phyloP scores from a whole-genome alignment of 2,329 filamentous ascomycete genomes.

The Paraphoma sp. region DNA sequence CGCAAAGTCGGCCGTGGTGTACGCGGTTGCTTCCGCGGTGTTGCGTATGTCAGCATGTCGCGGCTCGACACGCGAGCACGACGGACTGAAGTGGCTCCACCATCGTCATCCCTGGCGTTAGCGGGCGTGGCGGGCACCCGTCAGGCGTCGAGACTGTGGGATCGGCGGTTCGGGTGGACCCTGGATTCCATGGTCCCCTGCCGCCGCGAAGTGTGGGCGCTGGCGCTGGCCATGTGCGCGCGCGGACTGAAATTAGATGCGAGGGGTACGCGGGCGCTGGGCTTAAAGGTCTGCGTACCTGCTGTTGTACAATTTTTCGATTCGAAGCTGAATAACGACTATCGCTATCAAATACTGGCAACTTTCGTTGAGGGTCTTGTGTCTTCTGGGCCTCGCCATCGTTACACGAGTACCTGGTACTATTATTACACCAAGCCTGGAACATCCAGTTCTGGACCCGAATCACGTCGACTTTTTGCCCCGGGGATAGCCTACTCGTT shows the following conservation, averaged over 20 bases:
- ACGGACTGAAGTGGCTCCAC: slow-evolving; percentile 10
- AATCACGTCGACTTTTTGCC: neutral
- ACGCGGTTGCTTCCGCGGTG: neutral
- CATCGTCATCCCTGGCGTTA: slow-evolving; percentile 32
- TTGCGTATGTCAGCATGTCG: slow-evolving; percentile 9
- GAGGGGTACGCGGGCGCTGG: neutral
- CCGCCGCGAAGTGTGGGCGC: slow-evolving; percentile 13
- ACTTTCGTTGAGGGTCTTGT: neutral
- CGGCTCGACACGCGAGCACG: slow-evolving; percentile 15
- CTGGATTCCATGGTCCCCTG: slow-evolving; percentile 13
- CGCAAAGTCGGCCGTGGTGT: neutral
- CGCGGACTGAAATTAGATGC: slow-evolving; percentile 13
- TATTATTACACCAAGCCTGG: slow-evolving; percentile 12
- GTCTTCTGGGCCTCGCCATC: neutral
- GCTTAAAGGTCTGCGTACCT: slow-evolving; percentile 21
- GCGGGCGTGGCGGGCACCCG: slow-evolving; percentile 17
- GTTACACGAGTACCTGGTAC: neutral
- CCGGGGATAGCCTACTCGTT: neutral
- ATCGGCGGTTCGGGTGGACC: slow-evolving; percentile 27
- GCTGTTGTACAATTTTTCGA: slow-evolving; percentile 10
- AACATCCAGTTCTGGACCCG: slow-evolving; percentile 2
- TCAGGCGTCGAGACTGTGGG: slow-evolving; percentile 33
- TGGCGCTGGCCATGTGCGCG: slow-evolving; percentile 30
- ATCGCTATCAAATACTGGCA: neutral
- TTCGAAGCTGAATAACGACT: neutral